phyloP scores from a whole-genome alignment of 179 eudicot genomes.

The Beta macrorhiza region DNA sequence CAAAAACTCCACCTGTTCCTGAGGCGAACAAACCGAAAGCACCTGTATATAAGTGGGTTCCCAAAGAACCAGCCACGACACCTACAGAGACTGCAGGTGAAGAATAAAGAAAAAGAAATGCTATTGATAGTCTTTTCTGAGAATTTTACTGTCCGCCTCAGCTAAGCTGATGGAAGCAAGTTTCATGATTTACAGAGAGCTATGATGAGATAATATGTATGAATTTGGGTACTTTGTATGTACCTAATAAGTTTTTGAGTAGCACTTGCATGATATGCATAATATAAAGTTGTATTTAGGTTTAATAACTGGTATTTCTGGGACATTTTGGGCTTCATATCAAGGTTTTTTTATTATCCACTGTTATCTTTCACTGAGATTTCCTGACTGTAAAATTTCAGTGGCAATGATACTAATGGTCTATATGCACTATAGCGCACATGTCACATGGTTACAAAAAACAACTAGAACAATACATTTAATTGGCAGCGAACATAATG shows the following conservation, averaged over 20 bases:
- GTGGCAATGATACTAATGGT: too few species aligned
- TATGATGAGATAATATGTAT: conserved; percentile 7
- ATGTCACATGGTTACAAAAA: too few species aligned
- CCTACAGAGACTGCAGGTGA: conserved; percentile 14
- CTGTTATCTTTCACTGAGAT: background rate
- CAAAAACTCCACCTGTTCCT: conserved; percentile 25
- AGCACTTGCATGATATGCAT: background rate
- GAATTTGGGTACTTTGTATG: conserved; percentile 13
- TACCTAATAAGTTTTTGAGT: conserved; percentile 3
- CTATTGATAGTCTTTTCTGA: background rate
- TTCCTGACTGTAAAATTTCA: background rate
- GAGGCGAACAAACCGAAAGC: conserved; percentile 34
- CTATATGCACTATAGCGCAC: too few species aligned
- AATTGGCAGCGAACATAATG: too few species aligned
- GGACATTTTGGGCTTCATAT: background rate
- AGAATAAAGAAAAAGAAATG: conserved; percentile 17
- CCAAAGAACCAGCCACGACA: conserved; percentile 30
- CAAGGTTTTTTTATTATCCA: background rate
- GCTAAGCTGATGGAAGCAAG: conserved; percentile 24
- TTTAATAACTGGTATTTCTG: background rate
- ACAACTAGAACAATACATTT: too few species aligned
- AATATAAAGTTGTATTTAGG: conserved; percentile 11
- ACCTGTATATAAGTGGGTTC: conserved; percentile 41
- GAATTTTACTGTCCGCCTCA: conserved; percentile 1
- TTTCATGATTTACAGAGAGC: conserved; percentile 1